Base-by-base conservation (phyloP, 2,329 filamentous ascomycete species). In the Alternaria longipes region DNA sequence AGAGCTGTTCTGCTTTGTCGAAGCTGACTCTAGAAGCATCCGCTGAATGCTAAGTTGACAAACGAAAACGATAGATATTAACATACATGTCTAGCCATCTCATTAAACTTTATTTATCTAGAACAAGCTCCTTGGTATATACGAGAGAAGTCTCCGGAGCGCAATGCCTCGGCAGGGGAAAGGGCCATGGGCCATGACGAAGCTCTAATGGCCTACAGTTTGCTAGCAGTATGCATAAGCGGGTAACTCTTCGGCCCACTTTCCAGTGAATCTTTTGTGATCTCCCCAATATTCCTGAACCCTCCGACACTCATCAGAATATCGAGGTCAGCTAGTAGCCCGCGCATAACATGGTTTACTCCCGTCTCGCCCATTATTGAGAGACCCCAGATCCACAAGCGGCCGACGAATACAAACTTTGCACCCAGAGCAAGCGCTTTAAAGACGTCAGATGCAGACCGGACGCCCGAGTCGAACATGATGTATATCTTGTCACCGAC, bases 351-450 rank as follows among this genome's bases (percentile, higher is more conserved):
- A 76, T 89, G 87, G 1, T 85, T 76, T 1, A 89, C 87, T 1
- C 87, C 87, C 30, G 84, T 77, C 72, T 89, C 86, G 11, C 87
- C 87, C 75, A 84, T 85, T 56, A 88, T 87, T 41, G 82, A 82
- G 9, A 90, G 71, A 0, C 84, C 87, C 82, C 84, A 90, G 22
- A 90, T 81, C 82, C 85, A 89, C 3, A 89, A 80, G 5, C 88
- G 74, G 0, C 88, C 87, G 0, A 90, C 80, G 58, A 89, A 87
- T 30, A 89, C 86, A 63, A 88, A 88, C 65, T 86, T 86, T 0
- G 87, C 87, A 2, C 87, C 87, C 8, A 89, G 75, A 1, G 86
- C 86, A 14, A 89, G 78, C 1, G 87, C 87, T 70, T 89, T 89
- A 71, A 86, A 83, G 11, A 89, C 81, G 67, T 89, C 87, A 14